A percentile compares a stretch with the other conserved stretches of the same genome.
These are phyloP conservation scores for Russula griseocarnosa DNA, from an alignment of 768 basidiomycete species.

Conservation along the genomic window DNA sequence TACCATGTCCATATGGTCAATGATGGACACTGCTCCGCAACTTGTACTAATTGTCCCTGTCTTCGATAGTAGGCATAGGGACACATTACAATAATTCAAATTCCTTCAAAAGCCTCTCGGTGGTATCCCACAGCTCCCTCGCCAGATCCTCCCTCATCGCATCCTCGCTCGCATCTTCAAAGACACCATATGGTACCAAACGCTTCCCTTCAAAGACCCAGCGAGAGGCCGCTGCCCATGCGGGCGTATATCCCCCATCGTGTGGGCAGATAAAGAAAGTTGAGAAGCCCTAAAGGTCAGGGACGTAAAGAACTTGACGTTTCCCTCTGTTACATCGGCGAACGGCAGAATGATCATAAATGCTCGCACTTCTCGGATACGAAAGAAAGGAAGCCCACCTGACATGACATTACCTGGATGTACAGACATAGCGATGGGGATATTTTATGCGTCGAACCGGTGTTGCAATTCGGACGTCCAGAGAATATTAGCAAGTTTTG, in stretches of 20 bases:
- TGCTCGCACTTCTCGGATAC: neutral
- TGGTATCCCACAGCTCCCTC: conserved; percentile 41
- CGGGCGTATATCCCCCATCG: conserved; percentile 38
- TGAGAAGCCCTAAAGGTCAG: conserved; percentile 21
- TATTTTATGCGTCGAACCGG: conserved; percentile 38
- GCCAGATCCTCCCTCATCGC: conserved; percentile 37
- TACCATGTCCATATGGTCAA: neutral
- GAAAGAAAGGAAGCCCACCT: conserved; percentile 27
- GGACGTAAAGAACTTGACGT: conserved; percentile 24
- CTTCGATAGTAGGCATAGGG: neutral
- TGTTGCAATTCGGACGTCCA: conserved; percentile 50
- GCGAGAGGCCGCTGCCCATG: conserved; percentile 42
- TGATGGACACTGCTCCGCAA: neutral
- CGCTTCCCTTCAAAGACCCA: conserved; percentile 38
- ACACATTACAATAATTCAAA: conserved; percentile 2
- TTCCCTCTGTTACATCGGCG: conserved; percentile 22
- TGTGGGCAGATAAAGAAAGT: conserved; percentile 34
- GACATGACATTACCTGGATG: conserved; percentile 45
- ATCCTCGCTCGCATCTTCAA: conserved; percentile 33
- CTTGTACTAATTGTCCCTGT: neutral
- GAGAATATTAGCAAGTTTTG: conserved; percentile 51
- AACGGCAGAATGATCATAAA: neutral
- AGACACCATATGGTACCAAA: conserved; percentile 36
- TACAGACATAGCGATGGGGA: conserved; percentile 40
- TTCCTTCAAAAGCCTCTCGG: conserved; percentile 31